These are phyloP conservation scores for Lyophyllum shimeji DNA, from an alignment of 768 basidiomycete genomes.

Conservation along the genomic window DNA sequence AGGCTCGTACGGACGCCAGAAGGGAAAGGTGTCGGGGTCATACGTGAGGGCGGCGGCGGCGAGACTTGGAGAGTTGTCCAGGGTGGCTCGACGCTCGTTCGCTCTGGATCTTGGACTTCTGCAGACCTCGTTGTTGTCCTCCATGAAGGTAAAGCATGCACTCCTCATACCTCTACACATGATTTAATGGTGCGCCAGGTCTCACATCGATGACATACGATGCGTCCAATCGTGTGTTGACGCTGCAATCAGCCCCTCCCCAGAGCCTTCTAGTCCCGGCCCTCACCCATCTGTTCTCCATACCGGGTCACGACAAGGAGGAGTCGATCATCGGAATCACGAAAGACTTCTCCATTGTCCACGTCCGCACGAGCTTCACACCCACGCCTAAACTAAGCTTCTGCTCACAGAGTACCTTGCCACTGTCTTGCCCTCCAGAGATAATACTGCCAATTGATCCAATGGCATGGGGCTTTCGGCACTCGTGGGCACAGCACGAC, in stretches of 20 bases:
- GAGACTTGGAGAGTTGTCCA: constrained; percentile 63
- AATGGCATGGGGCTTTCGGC: constrained; percentile 72
- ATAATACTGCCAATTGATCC: constrained; percentile 82
- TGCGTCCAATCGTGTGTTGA: constrained; percentile 43
- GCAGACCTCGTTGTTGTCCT: constrained; percentile 74
- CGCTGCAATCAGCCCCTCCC: constrained; percentile 51
- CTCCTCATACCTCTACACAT: background rate
- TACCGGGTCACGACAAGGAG: constrained; percentile 50
- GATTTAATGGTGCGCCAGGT: constrained; percentile 34
- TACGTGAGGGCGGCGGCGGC: constrained; percentile 55
- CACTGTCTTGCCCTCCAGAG: constrained; percentile 45
- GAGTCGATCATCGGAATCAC: constrained; percentile 71
- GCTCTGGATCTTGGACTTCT: constrained; percentile 49
- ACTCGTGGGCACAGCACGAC: constrained; percentile 57
- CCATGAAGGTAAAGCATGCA: constrained; percentile 48
- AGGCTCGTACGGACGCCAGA: constrained; percentile 78
- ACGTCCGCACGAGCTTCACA: constrained; percentile 44
- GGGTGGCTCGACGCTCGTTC: constrained; percentile 45
- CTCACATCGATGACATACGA: constrained; percentile 58
- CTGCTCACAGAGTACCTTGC: constrained; percentile 50
- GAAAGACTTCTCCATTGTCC: constrained; percentile 54
- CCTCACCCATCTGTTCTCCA: constrained; percentile 62
- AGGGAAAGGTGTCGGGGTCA: constrained; percentile 69
- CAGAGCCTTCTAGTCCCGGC: constrained; percentile 44
- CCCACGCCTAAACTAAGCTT: constrained; percentile 39